phyloP scores from a whole-genome alignment of 257 asterid genomes.

The Fraxinus quadrangulata region DNA sequence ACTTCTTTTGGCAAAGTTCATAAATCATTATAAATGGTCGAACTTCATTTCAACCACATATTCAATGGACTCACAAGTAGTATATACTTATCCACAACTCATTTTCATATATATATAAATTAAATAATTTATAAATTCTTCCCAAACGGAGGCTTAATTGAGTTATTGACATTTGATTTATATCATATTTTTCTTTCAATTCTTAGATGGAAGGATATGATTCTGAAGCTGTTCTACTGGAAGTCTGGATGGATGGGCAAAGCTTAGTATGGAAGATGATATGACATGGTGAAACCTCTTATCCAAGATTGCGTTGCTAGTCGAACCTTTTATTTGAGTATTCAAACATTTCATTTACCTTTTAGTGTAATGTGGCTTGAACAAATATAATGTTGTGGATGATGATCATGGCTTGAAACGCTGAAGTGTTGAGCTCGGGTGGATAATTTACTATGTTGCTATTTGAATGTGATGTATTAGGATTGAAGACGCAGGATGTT shows the following conservation, averaged over 20 bases:
- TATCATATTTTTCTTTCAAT: slow-evolving; percentile 19
- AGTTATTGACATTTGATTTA: background rate
- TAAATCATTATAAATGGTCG: no score
- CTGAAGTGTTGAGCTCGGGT: slow-evolving; percentile 45
- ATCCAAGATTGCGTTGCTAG: slow-evolving; percentile 35
- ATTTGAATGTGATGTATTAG: slow-evolving; percentile 53
- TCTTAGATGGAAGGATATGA: slow-evolving; percentile 44
- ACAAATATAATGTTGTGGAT: slow-evolving; percentile 43
- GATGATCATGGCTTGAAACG: slow-evolving; percentile 40
- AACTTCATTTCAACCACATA: no score
- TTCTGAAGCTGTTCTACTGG: slow-evolving; percentile 43
- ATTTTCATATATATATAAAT: no score
- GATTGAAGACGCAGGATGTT: slow-evolving; percentile 41
- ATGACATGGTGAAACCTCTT: slow-evolving; percentile 43
- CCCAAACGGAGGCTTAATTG: no score
- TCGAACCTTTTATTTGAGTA: slow-evolving; percentile 43
- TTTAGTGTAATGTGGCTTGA: slow-evolving; percentile 38
- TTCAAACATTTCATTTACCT: slow-evolving; percentile 38
- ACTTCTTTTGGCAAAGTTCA: no score
- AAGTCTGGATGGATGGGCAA: slow-evolving; percentile 33
- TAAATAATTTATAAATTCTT: no score
- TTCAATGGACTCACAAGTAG: no score
- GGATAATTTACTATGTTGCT: slow-evolving; percentile 40
- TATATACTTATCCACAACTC: no score
- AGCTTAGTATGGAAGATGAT: slow-evolving; percentile 36